These are phyloP conservation scores for Psilocybe tampanensis DNA, from an alignment of 768 basidiomycete species.

Conservation along the genomic window DNA sequence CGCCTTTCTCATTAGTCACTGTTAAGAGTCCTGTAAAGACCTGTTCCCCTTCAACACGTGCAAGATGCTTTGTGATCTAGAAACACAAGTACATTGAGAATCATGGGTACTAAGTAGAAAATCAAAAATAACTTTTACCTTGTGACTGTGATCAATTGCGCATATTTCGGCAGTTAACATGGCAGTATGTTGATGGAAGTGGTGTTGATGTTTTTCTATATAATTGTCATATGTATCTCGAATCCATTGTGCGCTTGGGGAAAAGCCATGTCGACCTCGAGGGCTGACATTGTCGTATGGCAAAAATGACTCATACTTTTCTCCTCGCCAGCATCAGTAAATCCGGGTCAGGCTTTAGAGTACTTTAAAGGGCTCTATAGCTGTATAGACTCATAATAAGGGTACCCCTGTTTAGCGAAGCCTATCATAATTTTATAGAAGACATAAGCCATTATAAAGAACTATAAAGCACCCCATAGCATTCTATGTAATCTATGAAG, in stretches of 20 bases:
- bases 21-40: slow-evolving; percentile 27
- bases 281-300: slow-evolving; percentile 16
- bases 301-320: slow-evolving; percentile 17
- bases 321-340: neutral
- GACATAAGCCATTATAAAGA: too few species aligned
- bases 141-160: slow-evolving; percentile 27
- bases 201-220: slow-evolving; percentile 14
- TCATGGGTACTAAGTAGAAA: neutral
- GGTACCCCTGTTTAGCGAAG: too few species aligned
- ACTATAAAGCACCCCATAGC: too few species aligned
- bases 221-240: slow-evolving; percentile 25
- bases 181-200: slow-evolving; percentile 26
- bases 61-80: slow-evolving; percentile 27
- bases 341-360: too few species aligned
- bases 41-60: slow-evolving; percentile 24
- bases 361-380: too few species aligned
- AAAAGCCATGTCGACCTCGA: slow-evolving; percentile 22
- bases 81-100: neutral
- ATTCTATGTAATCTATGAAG: too few species aligned
- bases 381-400: too few species aligned
- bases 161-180: slow-evolving; percentile 22
- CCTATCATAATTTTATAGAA: too few species aligned
- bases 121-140: slow-evolving; percentile 2
- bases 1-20: slow-evolving; percentile 27
- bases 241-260: slow-evolving; percentile 23